phyloP scores from a whole-genome alignment of 148 eudicot species.

The Fagopyrum esculentum region DNA sequence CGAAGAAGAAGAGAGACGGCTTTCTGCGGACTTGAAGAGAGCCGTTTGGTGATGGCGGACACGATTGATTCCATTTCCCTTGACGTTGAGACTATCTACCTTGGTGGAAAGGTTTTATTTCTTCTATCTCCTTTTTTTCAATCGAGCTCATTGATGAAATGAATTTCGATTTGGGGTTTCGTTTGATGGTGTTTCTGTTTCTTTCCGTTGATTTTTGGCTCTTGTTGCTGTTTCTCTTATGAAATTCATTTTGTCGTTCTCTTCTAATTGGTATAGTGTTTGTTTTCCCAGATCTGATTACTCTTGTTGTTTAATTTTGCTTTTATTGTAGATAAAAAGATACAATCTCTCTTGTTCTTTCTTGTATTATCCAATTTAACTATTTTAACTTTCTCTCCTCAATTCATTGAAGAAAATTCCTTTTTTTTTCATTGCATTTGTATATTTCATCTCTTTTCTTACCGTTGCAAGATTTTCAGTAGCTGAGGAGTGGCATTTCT shows the following conservation, averaged over 20 bases:
- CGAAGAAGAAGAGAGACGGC: constrained; percentile 14
- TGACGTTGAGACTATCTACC: constrained; percentile 83
- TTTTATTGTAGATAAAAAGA: background rate
- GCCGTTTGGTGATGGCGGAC: constrained; percentile 59
- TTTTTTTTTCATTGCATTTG: background rate
- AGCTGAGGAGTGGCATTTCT: background rate
- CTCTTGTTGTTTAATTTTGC: background rate
- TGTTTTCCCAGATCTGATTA: background rate
- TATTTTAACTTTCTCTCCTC: background rate
- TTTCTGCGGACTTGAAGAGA: constrained; percentile 14
- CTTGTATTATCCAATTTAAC: background rate
- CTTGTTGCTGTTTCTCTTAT: constrained; percentile 6
- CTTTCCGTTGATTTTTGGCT: background rate
- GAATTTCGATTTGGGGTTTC: background rate
- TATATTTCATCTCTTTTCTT: background rate
- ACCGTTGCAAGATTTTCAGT: background rate
- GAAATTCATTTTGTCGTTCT: background rate
- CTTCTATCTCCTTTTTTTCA: background rate
- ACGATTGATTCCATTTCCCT: constrained; percentile 57
- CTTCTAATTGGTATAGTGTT: background rate
- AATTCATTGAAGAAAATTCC: background rate
- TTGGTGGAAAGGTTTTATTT: constrained; percentile 73
- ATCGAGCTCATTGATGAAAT: constrained; percentile 1
- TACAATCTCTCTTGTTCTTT: background rate
- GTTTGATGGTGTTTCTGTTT: constrained; percentile 1